Evolutionary conservation across 331 rosid species (phyloP).

Genomic region (Quercus phellos): DNA sequence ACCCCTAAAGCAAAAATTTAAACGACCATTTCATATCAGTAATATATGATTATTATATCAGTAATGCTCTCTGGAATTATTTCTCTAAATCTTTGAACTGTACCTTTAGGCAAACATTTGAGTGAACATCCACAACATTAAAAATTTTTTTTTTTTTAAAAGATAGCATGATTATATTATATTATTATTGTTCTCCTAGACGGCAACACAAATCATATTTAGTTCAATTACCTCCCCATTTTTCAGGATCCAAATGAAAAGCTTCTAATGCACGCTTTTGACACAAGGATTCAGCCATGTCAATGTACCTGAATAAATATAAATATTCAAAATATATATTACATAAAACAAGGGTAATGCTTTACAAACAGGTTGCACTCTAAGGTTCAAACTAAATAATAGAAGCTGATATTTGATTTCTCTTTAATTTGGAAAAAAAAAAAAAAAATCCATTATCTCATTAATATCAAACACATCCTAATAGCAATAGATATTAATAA

Average conservation of each 20-base stretch:
- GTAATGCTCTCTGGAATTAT: neutral
- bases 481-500: neutral
- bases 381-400: neutral
- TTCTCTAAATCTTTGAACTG: neutral
- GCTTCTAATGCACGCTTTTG: constrained; percentile 84
- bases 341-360: neutral
- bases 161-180: neutral
- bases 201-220: neutral
- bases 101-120: neutral
- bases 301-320: constrained; percentile 52
- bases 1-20: neutral
- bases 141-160: too few relatives aligned
- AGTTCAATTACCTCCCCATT: constrained; percentile 71
- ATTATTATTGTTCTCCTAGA: neutral
- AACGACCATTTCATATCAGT: neutral
- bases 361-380: neutral
- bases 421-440: neutral
- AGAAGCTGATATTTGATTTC: neutral
- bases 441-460: neutral
- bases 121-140: neutral
- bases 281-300: constrained; percentile 79
- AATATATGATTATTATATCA: neutral
- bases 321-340: constrained; percentile 1
- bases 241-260: constrained; percentile 67
- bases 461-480: neutral